Base-by-base conservation (phyloP, 1,284 basidiomycete genomes). In the Ganoderma leucocontextum region DNA sequence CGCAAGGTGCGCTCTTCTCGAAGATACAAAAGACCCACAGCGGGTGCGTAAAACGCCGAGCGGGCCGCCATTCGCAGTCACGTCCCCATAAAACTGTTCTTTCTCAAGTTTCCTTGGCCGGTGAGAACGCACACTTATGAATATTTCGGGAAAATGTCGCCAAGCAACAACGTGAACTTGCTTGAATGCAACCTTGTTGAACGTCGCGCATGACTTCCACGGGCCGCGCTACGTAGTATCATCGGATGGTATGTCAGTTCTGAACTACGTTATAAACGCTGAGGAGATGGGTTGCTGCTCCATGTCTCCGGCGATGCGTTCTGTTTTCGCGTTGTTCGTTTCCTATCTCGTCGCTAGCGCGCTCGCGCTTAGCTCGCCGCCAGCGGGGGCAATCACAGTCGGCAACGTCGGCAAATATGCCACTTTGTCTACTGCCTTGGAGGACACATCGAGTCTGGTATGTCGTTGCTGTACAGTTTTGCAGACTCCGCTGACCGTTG, bases 361-460 rank as follows among this genome's bases (percentile, higher is more conserved):
- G 38, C 57, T 64, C 38, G 74, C 71, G 29, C 70, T 76, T 13
- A 74, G 70, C 61, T 71, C 70, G 7, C 75, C 75, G 29, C 74
- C 75, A 19, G 62, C 69, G 29, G 73, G 74, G 0, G 73, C 75
- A 13, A 76, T 76, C 67, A 75, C 75, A 35, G 71, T 76, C 22
- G 75, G 75, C 29, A 62, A 69, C 22, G 70, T 70, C 39, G 75
- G 75, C 47, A 72, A 75, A 67, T 71, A 75, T 65, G 35, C 72
- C 60, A 74, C 65, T 53, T 67, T 75, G 62, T 74, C 73, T 60
- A 68, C 72, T 41, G 75, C 74, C 38, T 67, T 76, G 39, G 65
- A 66, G 60, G 75, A 76, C 65, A 76, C 73, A 19, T 75, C 75
- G 29, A 75, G 74, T 57, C 60, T 58, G 63, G 75, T 76, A 63